Evolutionary conservation across 768 basidiomycete genomes (phyloP).

Genomic region (Chiua virens): DNA sequence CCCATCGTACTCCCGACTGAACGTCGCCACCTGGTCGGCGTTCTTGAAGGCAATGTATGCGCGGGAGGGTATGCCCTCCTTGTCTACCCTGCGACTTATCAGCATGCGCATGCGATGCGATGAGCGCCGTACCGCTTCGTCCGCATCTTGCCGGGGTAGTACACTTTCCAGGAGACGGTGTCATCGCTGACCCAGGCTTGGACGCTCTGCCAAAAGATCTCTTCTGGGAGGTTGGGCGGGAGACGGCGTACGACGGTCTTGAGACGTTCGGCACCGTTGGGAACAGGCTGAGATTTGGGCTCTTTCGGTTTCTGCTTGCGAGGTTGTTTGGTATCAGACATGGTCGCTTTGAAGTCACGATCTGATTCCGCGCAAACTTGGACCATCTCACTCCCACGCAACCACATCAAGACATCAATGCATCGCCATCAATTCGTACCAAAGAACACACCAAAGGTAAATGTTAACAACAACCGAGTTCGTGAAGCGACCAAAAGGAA

Average conservation of each 20-base stretch:
- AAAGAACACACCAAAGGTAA: too few relatives aligned
- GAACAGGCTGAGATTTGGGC: constrained; percentile 27
- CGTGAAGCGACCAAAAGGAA: background rate
- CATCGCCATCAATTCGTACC: too few relatives aligned
- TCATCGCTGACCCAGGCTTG: constrained; percentile 80
- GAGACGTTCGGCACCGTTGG: constrained; percentile 53
- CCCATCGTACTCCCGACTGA: constrained; percentile 86
- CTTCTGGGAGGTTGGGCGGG: constrained; percentile 90
- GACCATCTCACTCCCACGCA: too few relatives aligned
- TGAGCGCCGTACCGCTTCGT: constrained; percentile 52
- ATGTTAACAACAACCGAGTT: background rate
- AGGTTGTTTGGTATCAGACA: constrained; percentile 15
- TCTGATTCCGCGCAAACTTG: too few relatives aligned
- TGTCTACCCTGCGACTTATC: constrained; percentile 56
- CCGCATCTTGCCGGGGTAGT: constrained; percentile 64
- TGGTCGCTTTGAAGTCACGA: background rate
- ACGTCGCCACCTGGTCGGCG: constrained; percentile 66
- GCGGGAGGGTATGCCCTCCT: constrained; percentile 82
- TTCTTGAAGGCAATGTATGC: constrained; percentile 91
- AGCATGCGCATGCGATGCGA: background rate
- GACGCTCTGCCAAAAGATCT: constrained; percentile 92
- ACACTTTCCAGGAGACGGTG: constrained; percentile 64
- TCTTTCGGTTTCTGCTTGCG: constrained; percentile 35
- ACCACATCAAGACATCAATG: too few relatives aligned
- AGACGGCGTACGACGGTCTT: constrained; percentile 88